Evolutionary conservation across 2,329 filamentous ascomycete species (phyloP), one percentile per base, ranked within the genome.

Genomic region (Aspergillus quadrilineatus): DNA sequence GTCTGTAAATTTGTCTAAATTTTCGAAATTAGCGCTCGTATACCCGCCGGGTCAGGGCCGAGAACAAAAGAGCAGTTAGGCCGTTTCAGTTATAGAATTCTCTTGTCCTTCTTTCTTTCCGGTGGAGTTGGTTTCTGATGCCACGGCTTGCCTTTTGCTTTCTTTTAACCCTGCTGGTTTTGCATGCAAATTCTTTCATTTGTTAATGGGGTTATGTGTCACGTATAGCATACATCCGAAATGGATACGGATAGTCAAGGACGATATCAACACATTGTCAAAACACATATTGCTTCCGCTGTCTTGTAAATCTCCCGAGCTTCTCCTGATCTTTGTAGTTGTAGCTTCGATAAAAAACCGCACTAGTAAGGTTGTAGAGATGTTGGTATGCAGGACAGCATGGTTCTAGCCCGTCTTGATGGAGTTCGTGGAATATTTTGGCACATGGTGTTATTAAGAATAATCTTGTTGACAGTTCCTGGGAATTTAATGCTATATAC

Each of bases 41-140:
- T 74, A 75, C 71, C 72, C 72, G 68, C 64, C 65, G 70, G 71
- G 69, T 73, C 67, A 69, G 66, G 67, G 68, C 59, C 68, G 49
- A 45, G 53, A 67, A 65, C 65, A 63, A 61, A 64, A 69, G 66
- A 68, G 67, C 67, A 64, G 68, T 68, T 69, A 70, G 68, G 71
- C 64, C 68, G 39, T 52, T 52, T 63, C 63, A 61, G 63, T 46
- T 61, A 67, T 69, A 67, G 66, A 67, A 61, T 61, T 59, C 29
- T 47, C 29, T 53, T 60, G 63, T 62, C 60, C 61, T 60, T 56
- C 46, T 57, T 63, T 62, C 48, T 58, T 63, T 61, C 43, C 51
- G 39, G 53, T 57, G 53, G 60, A 62, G 53, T 60, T 63, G 55
- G n/a, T 58, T 61, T 50, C 37, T 51, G 51, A 57, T 62, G 64